Conservation (phyloP, 1,284 basidiomycete species). For the Cutaneotrichosporon dermatis region DNA sequence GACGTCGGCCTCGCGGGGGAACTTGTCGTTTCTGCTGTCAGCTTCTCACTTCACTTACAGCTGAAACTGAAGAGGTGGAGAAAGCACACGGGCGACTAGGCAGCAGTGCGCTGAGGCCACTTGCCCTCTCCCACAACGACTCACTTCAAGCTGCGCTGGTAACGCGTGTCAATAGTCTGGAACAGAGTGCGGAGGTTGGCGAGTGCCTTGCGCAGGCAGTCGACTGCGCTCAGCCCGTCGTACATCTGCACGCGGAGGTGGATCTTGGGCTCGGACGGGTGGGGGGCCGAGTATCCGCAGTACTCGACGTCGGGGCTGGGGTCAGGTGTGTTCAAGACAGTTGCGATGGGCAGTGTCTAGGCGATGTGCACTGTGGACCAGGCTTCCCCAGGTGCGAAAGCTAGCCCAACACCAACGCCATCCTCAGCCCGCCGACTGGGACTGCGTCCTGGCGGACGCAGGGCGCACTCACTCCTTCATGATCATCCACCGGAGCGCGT, state of each 20-base stretch:
- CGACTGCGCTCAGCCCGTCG: constrained; percentile 72
- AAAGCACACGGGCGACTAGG: too few species aligned
- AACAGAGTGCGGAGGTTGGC: constrained; percentile 70
- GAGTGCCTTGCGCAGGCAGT: constrained; percentile 69
- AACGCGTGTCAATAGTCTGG: constrained; percentile 62
- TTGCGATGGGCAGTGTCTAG: too few species aligned
- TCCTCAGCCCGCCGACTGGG: too few species aligned
- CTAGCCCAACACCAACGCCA: too few species aligned
- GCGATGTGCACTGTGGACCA: too few species aligned
- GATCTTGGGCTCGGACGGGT: constrained; percentile 94
- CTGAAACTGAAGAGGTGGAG: too few species aligned
- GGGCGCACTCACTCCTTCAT: constrained; percentile 85
- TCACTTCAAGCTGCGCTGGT: constrained; percentile 57
- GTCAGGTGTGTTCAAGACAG: neutral
- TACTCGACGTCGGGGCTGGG: constrained; percentile 96
- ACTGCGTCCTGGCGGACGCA: constrained; percentile 50
- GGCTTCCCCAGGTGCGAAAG: too few species aligned
- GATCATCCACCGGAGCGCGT: constrained; percentile 91
- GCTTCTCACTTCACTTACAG: neutral
- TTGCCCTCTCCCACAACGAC: constrained; percentile 8
- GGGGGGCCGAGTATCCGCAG: constrained; percentile 94
- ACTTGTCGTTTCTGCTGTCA: constrained; percentile 36
- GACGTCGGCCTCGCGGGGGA: constrained; percentile 41
- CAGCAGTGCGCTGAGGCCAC: too few species aligned
- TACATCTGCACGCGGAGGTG: constrained; percentile 98